Evolutionary conservation across 495 filamentous ascomycete species (phyloP).

Genomic region (Trichoderma asperelloides): DNA sequence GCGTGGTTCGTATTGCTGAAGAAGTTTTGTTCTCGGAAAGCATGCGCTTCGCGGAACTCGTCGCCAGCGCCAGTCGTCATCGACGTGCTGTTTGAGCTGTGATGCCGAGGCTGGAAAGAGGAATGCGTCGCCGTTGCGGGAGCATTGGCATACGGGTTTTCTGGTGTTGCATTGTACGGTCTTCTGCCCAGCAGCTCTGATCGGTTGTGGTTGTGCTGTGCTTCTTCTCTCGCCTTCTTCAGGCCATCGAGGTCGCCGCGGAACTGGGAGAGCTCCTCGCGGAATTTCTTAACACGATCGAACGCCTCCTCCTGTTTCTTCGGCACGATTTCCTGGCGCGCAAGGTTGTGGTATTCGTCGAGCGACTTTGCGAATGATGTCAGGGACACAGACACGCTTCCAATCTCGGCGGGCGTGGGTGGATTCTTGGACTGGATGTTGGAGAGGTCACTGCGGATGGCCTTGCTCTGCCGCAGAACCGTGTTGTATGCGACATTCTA

Average conservation of each 20-base stretch:
- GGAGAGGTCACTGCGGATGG: conserved; percentile 66
- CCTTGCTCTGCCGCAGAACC: conserved; percentile 69
- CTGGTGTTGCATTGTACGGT: conserved; percentile 80
- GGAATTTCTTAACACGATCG: conserved; percentile 79
- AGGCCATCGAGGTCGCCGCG: conserved; percentile 65
- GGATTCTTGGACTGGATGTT: conserved; percentile 51
- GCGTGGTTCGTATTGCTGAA: conserved; percentile 66
- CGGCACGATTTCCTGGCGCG: conserved; percentile 77
- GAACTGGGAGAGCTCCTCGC: conserved; percentile 70
- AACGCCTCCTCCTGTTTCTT: conserved; percentile 85
- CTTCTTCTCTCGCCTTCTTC: conserved; percentile 66
- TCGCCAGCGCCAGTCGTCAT: conserved; percentile 49
- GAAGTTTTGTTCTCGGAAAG: conserved; percentile 86
- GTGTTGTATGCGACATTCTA: conserved; percentile 77
- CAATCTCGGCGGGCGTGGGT: conserved; percentile 34
- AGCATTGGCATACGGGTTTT: conserved; percentile 82
- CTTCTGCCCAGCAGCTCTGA: conserved; percentile 84
- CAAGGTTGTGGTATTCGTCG: conserved; percentile 81
- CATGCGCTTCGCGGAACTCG: conserved; percentile 65
- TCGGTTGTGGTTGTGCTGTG: conserved; percentile 62
- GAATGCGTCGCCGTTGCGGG: conserved; percentile 18
- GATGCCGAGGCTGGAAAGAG: conserved; percentile 15
- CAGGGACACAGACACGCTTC: conserved; percentile 62
- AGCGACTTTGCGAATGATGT: conserved; percentile 84
- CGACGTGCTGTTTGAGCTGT: conserved; percentile 31